Evolutionary conservation across 441 rosid species (phyloP), one percentile per base, ranked within the genome.

Genomic region (Theobroma grandiflorum): DNA sequence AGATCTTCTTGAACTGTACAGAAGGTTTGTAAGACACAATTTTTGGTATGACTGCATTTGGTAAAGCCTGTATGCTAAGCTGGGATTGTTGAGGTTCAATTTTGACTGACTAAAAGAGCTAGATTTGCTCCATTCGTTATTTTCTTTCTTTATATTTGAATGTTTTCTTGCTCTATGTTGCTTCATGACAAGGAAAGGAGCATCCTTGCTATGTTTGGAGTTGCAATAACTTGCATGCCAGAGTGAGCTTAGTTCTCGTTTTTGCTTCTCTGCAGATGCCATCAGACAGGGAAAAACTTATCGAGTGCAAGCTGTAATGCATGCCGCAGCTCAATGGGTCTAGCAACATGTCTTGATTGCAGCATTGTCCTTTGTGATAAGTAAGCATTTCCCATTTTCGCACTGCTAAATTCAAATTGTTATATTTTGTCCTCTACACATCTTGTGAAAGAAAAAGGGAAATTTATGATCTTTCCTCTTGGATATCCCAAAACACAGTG

Each of bases 331-430:
- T 84, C 89, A 55, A 75, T 86, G 75, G 82, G 89, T 80, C 80
- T 93, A 81, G 93, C 91, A n/a, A 88, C 93, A 52, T 93, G 97
- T 85, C 89, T 93, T 72, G 86, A 89, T 47, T 91, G 97, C 74
- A 86, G 84, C 78, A 81, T 81, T 61, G 84, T 90, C 59, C 77
- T 91, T 47, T 93, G 97, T 76, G 97, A 92, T 81, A 84, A 82
- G 97, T 92, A 86, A 84, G 87, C 35, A 37, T 42, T 79, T 63
- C 10, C 26, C 55, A 8, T 42, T 52, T 52, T 72, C 63, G 8
- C 16, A 52, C 5, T 66, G 45, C 22, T 8, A 14, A 16, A 55
- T 73, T 45, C 38, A 74, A 26, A 9, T 40, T 65, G n/a, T 65
- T 40, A 40, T 38, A 9, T n/a, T 55, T 45, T 74, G 26, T 74